A percentile compares a stretch with the other conserved stretches of the same genome.
These are phyloP conservation scores for Tricharina praecox DNA, from an alignment of 495 filamentous ascomycete species.

Conservation along the genomic window DNA sequence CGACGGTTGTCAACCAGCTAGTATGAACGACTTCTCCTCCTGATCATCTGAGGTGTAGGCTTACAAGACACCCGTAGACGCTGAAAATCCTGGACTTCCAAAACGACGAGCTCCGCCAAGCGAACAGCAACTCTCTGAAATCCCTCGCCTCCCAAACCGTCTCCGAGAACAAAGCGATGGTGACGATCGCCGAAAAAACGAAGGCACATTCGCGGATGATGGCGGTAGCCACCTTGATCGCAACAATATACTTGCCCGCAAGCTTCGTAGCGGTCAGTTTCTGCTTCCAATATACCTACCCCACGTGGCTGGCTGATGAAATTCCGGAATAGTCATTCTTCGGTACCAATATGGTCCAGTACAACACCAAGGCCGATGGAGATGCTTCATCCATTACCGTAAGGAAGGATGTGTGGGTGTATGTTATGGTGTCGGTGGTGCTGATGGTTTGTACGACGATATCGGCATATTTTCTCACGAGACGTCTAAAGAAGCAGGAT, in stretches of 20 bases:
- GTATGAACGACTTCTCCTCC: too few species aligned
- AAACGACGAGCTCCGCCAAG: constrained; percentile 2
- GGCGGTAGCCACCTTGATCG: neutral
- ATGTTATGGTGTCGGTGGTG: neutral
- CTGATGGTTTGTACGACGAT: neutral
- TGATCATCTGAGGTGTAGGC: too few species aligned
- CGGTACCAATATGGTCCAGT: neutral
- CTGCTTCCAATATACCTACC: neutral
- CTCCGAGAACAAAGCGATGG: constrained; percentile 1
- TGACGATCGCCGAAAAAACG: constrained; percentile 2
- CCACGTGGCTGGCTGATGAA: neutral
- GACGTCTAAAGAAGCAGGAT: neutral
- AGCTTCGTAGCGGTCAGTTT: constrained; percentile 3
- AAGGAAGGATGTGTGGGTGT: constrained; percentile 4
- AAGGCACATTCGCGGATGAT: neutral
- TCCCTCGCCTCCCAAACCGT: neutral
- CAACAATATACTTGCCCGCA: neutral
- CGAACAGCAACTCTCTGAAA: neutral
- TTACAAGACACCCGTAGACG: too few species aligned
- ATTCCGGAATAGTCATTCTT: neutral
- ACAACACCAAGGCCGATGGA: neutral
- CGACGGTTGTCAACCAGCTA: neutral
- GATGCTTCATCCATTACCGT: neutral
- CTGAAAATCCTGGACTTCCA: constrained; percentile 6
- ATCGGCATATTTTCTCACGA: neutral